Evolutionary conservation across 345 rosid genomes (phyloP).

Genomic region (rapeseed (Brassica napus)): DNA sequence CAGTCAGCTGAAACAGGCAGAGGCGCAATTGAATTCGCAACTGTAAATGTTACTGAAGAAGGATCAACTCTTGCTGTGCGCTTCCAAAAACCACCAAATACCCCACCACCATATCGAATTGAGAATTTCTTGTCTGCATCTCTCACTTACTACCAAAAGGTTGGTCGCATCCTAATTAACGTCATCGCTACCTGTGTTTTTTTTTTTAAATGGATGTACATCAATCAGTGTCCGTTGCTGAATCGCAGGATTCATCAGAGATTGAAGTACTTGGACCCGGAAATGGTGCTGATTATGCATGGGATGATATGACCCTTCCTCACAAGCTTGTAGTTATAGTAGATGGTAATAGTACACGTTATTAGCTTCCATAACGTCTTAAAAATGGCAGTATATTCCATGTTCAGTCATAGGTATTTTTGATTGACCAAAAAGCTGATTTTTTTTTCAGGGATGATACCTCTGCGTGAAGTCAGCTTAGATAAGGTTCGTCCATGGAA

Average conservation of each 20-base stretch:
- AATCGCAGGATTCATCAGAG: slow-evolving; percentile 74
- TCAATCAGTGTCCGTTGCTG: slow-evolving; percentile 10
- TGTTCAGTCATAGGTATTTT: slow-evolving; percentile 19
- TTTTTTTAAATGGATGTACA: background rate
- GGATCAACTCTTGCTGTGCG: slow-evolving; percentile 77
- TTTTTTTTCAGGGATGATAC: slow-evolving; percentile 57
- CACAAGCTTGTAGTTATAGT: slow-evolving; percentile 74
- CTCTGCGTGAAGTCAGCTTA: slow-evolving; percentile 76
- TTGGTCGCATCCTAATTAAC: slow-evolving; percentile 42
- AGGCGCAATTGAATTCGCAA: slow-evolving; percentile 60
- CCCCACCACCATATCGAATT: slow-evolving; percentile 75
- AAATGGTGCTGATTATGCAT: slow-evolving; percentile 64
- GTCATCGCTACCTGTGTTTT: slow-evolving; percentile 14
- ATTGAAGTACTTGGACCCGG: slow-evolving; percentile 77
- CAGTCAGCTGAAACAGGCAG: slow-evolving; percentile 51
- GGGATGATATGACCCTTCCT: slow-evolving; percentile 94
- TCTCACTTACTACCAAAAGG: slow-evolving; percentile 88
- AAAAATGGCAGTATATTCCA: background rate
- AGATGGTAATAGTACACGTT: slow-evolving; percentile 52
- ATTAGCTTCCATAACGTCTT: background rate
- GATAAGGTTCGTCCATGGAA: slow-evolving; percentile 96
- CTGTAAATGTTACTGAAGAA: slow-evolving; percentile 75
- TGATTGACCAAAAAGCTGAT: slow-evolving; percentile 23
- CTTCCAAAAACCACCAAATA: slow-evolving; percentile 74
- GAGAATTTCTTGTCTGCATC: slow-evolving; percentile 76